A percentile compares a stretch with the other conserved stretches of the same genome.
Conservation (phyloP, 1,139 yeast genomes). For the Trichomonascaceae sp. region DNA sequence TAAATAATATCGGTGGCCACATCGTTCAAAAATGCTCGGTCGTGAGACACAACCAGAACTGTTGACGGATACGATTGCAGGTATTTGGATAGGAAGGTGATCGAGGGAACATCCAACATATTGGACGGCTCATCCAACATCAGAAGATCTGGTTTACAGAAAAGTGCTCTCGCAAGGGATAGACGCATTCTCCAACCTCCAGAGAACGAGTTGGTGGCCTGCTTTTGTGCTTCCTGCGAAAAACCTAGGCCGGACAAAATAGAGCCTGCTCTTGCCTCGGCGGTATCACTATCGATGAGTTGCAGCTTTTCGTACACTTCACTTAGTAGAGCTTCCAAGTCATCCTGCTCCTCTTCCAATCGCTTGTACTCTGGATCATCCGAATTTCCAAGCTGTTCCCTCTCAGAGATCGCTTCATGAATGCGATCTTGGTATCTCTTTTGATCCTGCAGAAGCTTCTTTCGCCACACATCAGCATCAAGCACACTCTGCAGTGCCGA, state of each 20-base stretch:
- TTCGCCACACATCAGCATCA: constrained; percentile 99
- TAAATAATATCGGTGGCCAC: constrained; percentile 96
- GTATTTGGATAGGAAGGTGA: constrained; percentile 82
- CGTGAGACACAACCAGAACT: constrained; percentile 92
- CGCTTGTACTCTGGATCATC: constrained; percentile 63
- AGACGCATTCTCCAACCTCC: constrained; percentile 99
- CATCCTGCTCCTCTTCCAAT: constrained; percentile 80
- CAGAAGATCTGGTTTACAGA: constrained; percentile 90
- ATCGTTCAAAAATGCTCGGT: constrained; percentile 90
- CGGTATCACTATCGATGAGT: constrained; percentile 95
- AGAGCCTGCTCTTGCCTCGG: constrained; percentile 96
- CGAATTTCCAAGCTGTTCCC: constrained; percentile 44
- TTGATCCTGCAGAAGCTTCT: constrained; percentile 71
- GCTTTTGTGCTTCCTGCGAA: constrained; percentile 70
- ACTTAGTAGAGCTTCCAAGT: constrained; percentile 61
- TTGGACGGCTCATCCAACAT: constrained; percentile 96
- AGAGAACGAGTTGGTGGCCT: constrained; percentile 80
- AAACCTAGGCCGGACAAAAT: constrained; percentile 88
- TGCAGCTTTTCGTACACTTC: constrained; percentile 70
- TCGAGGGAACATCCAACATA: constrained; percentile 99
- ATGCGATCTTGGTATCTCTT: constrained; percentile 59
- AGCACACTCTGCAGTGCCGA: constrained; percentile 83
- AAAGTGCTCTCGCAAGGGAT: constrained; percentile 93
- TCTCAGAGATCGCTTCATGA: constrained; percentile 47
- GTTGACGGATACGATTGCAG: constrained; percentile 84